Evolutionary conservation across 257 asterid species (phyloP).

Genomic region (Anisodus acutangulus): DNA sequence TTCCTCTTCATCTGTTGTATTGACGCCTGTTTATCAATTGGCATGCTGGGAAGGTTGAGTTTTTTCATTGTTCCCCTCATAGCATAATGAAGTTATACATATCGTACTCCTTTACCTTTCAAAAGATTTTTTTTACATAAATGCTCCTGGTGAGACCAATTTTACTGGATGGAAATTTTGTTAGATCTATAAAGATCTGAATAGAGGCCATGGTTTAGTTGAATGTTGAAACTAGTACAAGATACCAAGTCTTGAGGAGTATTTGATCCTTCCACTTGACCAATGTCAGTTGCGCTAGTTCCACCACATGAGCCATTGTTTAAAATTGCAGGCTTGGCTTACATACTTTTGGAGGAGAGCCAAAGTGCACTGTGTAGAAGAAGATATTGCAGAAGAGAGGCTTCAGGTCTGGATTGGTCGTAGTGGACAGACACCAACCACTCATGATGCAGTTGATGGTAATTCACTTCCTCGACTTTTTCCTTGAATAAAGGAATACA

Average conservation of each 20-base stretch:
- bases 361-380: conserved; percentile 86
- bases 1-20: conserved; percentile 17
- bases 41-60: conserved; percentile 12
- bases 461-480: conserved; percentile 22
- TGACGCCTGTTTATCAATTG: background rate
- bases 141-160: conserved; percentile 1
- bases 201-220: conserved; percentile 16
- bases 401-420: conserved; percentile 88
- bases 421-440: conserved; percentile 81
- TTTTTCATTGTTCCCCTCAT: background rate
- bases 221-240: conserved; percentile 9
- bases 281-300: conserved; percentile 22
- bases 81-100: background rate
- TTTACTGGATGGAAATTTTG: background rate
- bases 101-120: background rate
- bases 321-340: conserved; percentile 85
- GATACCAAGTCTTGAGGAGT: background rate
- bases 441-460: conserved; percentile 98
- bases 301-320: background rate
- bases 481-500: background rate
- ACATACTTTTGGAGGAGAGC: conserved; percentile 99
- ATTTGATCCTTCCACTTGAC: background rate
- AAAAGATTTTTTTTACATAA: background rate
- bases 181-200: conserved; percentile 1
- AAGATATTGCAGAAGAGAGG: conserved; percentile 94